A percentile compares a stretch with the other conserved stretches of the same genome.
Conservation (phyloP, 148 eudicot species). For the Linanthus parryae region DNA sequence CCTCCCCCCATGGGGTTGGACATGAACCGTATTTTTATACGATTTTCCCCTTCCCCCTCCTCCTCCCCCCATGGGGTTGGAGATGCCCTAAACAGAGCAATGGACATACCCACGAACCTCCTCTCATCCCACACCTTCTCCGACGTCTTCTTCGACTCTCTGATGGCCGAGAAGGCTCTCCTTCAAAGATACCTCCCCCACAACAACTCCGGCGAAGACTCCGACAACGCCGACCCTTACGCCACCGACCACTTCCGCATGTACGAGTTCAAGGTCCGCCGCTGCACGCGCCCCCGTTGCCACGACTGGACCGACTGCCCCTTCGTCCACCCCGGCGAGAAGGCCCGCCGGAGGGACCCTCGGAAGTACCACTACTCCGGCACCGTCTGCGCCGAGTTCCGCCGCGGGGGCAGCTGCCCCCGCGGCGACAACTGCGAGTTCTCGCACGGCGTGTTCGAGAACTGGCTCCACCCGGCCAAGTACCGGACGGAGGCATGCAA, state of each 20-base stretch:
- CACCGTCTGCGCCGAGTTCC: slow-evolving; percentile 64
- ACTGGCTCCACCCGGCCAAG: slow-evolving; percentile 78
- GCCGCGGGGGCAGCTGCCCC: slow-evolving; percentile 49
- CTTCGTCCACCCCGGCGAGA: slow-evolving; percentile 84
- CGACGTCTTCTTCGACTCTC: slow-evolving; percentile 12
- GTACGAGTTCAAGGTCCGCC: slow-evolving; percentile 91
- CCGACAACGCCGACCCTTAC: slow-evolving; percentile 57
- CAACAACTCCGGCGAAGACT: slow-evolving; percentile 27
- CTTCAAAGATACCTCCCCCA: slow-evolving; percentile 43
- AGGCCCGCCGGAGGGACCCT: slow-evolving; percentile 81
- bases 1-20: too few species aligned
- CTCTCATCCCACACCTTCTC: slow-evolving; percentile 13
- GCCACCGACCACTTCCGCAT: slow-evolving; percentile 74
- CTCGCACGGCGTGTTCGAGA: slow-evolving; percentile 87
- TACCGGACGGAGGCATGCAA: slow-evolving; percentile 81
- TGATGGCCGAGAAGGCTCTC: slow-evolving; percentile 27
- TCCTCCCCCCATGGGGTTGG: too few species aligned
- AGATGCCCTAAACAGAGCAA: slow-evolving; percentile 33
- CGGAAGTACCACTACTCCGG: slow-evolving; percentile 60
- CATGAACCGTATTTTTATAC: too few species aligned
- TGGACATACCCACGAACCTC: slow-evolving; percentile 70
- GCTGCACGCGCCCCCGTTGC: slow-evolving; percentile 62
- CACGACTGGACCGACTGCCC: slow-evolving; percentile 99
- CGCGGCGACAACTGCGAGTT: slow-evolving; percentile 72
- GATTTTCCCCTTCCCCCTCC: slow-evolving; percentile 19